A percentile compares a stretch with the other conserved stretches of the same genome.
phyloP scores from a whole-genome alignment of 2,329 filamentous ascomycete species.

The Talaromyces albobiverticillius region DNA sequence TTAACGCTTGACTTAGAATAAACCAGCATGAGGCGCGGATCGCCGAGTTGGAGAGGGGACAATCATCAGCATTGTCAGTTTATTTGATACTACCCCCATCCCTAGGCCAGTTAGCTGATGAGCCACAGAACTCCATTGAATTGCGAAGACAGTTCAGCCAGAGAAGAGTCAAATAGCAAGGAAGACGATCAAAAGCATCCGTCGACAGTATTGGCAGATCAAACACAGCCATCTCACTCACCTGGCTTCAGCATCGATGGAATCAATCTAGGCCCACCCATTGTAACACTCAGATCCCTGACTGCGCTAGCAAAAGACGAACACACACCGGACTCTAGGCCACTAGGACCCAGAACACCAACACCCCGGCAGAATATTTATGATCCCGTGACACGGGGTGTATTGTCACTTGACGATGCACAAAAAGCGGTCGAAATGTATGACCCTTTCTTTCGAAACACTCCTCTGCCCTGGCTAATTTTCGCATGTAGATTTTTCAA shows the following conservation, averaged over 20 bases:
- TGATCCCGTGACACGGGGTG: not conserved
- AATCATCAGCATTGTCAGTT: not conserved
- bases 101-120: not conserved
- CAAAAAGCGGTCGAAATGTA: constrained; percentile 3
- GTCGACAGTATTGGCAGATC: not conserved
- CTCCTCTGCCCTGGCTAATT: no score
- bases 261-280: constrained; percentile 20
- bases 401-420: constrained; percentile 5
- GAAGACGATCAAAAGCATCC: not conserved
- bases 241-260: constrained; percentile 17
- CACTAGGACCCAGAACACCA: not conserved
- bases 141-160: not conserved
- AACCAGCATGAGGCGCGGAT: constrained; percentile 9
- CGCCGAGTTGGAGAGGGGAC: not conserved
- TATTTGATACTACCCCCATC: not conserved
- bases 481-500: constrained; percentile 19
- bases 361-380: not conserved
- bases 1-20: not conserved
- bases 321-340: constrained; percentile 12
- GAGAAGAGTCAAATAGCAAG: not conserved
- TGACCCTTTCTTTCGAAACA: not conserved
- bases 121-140: not conserved
- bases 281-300: constrained; percentile 21
- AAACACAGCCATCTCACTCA: not conserved
- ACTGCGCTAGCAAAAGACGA: constrained; percentile 16